Percentiles rank a stretch among this genome's conserved stretches.
phyloP scores from a whole-genome alignment of 2,329 filamentous ascomycete species.

The Hypoxylon sp. region DNA sequence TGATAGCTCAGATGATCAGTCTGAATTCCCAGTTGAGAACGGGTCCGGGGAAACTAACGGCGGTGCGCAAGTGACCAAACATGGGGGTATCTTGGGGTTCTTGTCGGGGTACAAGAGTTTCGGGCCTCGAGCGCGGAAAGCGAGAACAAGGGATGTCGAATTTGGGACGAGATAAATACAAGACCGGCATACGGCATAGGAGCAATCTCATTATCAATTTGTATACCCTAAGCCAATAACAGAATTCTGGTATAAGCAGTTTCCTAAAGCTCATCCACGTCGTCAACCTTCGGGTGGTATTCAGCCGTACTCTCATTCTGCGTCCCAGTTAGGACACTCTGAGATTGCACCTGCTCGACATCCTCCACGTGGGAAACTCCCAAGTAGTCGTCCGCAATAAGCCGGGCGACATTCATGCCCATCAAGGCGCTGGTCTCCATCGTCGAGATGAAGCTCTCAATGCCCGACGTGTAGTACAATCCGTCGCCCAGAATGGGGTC shows the following conservation, averaged over 20 bases:
- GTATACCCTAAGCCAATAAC: background rate
- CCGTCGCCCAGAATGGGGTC: conserved; percentile 76
- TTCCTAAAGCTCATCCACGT: conserved; percentile 31
- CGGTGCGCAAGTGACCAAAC: background rate
- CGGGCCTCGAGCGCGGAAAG: no score
- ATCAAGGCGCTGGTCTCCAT: conserved; percentile 97
- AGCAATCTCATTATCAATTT: conserved; percentile 16
- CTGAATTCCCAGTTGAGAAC: background rate
- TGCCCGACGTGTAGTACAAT: conserved; percentile 79
- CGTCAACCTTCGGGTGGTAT: conserved; percentile 14
- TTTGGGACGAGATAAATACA: no score
- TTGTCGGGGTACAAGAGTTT: no score
- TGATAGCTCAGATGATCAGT: background rate
- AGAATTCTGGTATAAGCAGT: background rate
- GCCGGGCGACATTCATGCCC: conserved; percentile 84
- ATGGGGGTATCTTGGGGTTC: background rate
- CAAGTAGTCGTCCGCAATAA: conserved; percentile 73
- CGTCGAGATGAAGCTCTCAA: conserved; percentile 94
- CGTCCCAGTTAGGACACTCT: conserved; percentile 21
- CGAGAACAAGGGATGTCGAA: no score
- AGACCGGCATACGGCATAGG: background rate
- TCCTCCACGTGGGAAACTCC: conserved; percentile 30
- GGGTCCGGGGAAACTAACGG: background rate
- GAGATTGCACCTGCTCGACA: conserved; percentile 5
- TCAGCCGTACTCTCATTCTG: conserved; percentile 13